Percentiles rank a stretch among this genome's conserved stretches.
Evolutionary conservation across 495 filamentous ascomycete species (phyloP).

Genomic region (Neurospora africana): DNA sequence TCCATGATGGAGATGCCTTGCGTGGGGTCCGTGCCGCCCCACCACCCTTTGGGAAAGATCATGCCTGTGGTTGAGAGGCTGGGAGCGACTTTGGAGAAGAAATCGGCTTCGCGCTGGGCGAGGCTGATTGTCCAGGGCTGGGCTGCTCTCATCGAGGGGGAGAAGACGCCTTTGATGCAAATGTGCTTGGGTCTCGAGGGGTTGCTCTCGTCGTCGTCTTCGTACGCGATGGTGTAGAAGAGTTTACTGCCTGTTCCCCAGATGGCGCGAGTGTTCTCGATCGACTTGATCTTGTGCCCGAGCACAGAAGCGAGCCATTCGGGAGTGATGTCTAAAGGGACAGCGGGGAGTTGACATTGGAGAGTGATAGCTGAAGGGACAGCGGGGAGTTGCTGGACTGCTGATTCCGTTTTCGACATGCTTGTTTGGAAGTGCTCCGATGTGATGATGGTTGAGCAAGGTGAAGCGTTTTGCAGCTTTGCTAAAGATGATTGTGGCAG

Average conservation of each 20-base stretch:
- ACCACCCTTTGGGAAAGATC: slow-evolving; percentile 25
- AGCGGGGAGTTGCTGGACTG: slow-evolving; percentile 6
- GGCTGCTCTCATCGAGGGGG: slow-evolving; percentile 18
- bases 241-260: slow-evolving; percentile 26
- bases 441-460: neutral
- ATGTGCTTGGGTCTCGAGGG: slow-evolving; percentile 13
- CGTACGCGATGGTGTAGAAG: slow-evolving; percentile 20
- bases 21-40: slow-evolving; percentile 16
- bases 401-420: neutral
- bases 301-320: slow-evolving; percentile 18
- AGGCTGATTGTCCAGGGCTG: slow-evolving; percentile 25
- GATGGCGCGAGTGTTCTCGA: slow-evolving; percentile 13
- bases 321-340: slow-evolving; percentile 16
- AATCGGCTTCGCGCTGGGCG: slow-evolving; percentile 25
- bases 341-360: slow-evolving; percentile 12
- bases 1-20: slow-evolving; percentile 28
- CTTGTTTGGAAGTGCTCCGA: neutral
- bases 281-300: slow-evolving; percentile 21
- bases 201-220: slow-evolving; percentile 4
- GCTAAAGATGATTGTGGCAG: neutral
- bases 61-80: slow-evolving; percentile 11
- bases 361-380: slow-evolving; percentile 16
- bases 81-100: slow-evolving; percentile 24
- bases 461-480: no score
- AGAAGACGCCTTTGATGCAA: slow-evolving; percentile 27